Evolutionary conservation across 2,329 filamentous ascomycete genomes (phyloP).

Genomic region (Colletotrichum sp.): DNA sequence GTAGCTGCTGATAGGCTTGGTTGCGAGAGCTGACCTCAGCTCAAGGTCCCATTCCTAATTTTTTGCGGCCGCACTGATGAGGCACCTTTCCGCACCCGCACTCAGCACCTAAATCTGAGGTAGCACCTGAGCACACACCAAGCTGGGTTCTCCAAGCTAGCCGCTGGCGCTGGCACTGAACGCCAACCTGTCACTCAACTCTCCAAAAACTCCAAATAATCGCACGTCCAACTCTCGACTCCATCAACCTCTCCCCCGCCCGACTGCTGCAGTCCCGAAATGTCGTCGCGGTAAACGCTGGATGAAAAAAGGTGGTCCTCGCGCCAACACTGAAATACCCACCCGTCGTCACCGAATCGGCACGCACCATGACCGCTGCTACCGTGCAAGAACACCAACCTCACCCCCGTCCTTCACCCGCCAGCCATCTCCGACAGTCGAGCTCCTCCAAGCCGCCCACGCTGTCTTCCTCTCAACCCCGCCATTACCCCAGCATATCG

Average conservation of each 20-base stretch:
- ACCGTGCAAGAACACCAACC: slow-evolving; percentile 8
- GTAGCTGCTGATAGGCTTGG: slow-evolving; percentile 11
- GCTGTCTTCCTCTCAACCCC: slow-evolving; percentile 11
- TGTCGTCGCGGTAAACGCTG: slow-evolving; percentile 13
- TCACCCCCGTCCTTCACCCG: slow-evolving; percentile 1
- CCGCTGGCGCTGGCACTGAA: not conserved
- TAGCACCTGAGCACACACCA: not conserved
- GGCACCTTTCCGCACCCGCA: not conserved
- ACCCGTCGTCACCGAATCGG: not conserved
- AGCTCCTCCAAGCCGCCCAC: slow-evolving; percentile 15
- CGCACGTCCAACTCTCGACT: not conserved
- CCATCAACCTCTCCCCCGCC: slow-evolving; percentile 6
- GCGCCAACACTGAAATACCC: not conserved
- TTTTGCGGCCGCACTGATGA: not conserved
- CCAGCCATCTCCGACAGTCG: slow-evolving; percentile 14
- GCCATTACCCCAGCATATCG: slow-evolving; percentile 16
- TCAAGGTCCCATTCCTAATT: slow-evolving; percentile 13
- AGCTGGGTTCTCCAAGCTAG: not conserved
- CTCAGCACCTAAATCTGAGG: not conserved
- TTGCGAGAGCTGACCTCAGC: slow-evolving; percentile 15
- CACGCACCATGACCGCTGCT: slow-evolving; percentile 17
- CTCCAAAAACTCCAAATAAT: slow-evolving; percentile 21
- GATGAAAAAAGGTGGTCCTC: not conserved
- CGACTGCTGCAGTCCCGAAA: slow-evolving; percentile 5
- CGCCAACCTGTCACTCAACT: slow-evolving; percentile 13